Evolutionary conservation across 2,329 filamentous ascomycete species (phyloP), one percentile per base, ranked within the genome.

Genomic region (Trichoderma breve): DNA sequence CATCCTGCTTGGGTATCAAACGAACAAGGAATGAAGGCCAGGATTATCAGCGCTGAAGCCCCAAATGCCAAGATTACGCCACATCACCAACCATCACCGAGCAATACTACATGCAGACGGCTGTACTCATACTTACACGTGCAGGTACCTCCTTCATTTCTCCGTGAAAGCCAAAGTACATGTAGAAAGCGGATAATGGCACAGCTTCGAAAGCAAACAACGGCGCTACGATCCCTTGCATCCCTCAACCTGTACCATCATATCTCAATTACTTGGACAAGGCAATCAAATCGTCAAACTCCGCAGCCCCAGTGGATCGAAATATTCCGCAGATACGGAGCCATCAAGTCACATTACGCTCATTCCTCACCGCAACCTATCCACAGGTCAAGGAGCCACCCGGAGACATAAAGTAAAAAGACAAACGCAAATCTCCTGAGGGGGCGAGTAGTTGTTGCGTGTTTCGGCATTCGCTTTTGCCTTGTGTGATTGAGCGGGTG

Each of bases 301-400:
- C 64, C 64, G 64, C 64, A 58, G 26, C 24, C n/a, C 14, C 34
- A 43, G 64, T 67, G 64, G 51, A 67, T 58, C 64, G 34, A 36
- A 36, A 15, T 14, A 67, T 58, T 58, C 64, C 51, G 64, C 64
- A 67, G n/a, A 57, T 15, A 67, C 51, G 51, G 64, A 58, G 64
- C 39, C 32, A 26, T 28, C 11, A 12, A 26, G 21, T 55, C 32
- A 21, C 36, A 32, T 51, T 6, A 30, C 26, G 9, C 18, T 6
- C 21, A 53, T 53, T 24, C 9, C 28, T 64, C 34, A 64, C 62
- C 28, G 62, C 62, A 51, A 51, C 39, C 62, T n/a, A 53, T 34
- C n/a, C n/a, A 6, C n/a, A 63, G 24, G 14, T 6, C 32, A 62
- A 36, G 14, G 21, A 51, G n/a, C n/a, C n/a, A 43, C 34, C 18